phyloP scores from a whole-genome alignment of 164 flowering plant genomes.

The Santalum album region DNA sequence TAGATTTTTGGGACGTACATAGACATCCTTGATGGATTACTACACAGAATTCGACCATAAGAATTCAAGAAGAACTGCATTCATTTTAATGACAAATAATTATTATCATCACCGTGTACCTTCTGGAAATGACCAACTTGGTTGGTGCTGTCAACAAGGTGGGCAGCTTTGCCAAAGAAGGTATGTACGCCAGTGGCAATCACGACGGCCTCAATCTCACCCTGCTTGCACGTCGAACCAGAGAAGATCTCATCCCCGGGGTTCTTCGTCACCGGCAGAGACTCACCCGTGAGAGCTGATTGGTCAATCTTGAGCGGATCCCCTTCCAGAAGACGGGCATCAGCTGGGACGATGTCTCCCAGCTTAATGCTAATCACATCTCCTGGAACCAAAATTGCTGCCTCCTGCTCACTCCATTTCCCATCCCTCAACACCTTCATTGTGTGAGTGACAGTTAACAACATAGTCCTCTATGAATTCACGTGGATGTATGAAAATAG shows the following conservation, averaged over 20 bases:
- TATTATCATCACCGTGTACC: too few species aligned
- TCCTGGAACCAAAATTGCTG: constrained; percentile 2
- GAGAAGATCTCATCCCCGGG: neutral
- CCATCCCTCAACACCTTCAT: neutral
- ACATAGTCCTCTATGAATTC: too few species aligned
- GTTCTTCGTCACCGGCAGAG: constrained; percentile 1
- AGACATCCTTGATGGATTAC: too few species aligned
- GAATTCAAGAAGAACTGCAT: too few species aligned
- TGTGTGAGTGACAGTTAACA: neutral
- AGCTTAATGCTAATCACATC: constrained; percentile 1
- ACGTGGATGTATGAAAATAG: neutral
- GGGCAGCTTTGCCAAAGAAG: constrained; percentile 2
- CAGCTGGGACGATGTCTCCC: constrained; percentile 3
- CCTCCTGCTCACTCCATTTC: constrained; percentile 2
- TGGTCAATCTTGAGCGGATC: constrained; percentile 3
- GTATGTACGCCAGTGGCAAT: constrained; percentile 2
- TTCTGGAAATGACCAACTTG: neutral
- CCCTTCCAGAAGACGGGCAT: constrained; percentile 5
- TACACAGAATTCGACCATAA: too few species aligned
- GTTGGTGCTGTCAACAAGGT: constrained; percentile 2
- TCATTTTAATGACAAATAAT: too few species aligned
- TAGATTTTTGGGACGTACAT: too few species aligned
- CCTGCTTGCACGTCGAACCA: constrained; percentile 3
- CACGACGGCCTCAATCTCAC: constrained; percentile 1
- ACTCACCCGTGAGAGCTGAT: constrained; percentile 2